A percentile compares a stretch with the other conserved stretches of the same genome.
Evolutionary conservation across 2,329 filamentous ascomycete species (phyloP).

Genomic region (Didymella arachidicola): DNA sequence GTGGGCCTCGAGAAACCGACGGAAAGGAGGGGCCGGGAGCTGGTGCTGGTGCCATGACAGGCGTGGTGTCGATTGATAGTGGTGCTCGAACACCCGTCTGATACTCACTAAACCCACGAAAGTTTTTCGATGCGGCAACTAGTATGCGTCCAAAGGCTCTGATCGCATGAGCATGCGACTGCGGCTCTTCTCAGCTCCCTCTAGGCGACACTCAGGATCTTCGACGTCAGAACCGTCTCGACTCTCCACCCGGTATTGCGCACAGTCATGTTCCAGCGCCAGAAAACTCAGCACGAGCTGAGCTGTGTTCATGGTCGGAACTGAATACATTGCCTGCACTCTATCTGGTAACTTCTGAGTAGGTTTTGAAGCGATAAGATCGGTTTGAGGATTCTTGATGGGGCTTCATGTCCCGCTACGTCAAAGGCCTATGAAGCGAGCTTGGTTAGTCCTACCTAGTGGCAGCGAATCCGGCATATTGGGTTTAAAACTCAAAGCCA

Average conservation of each 20-base stretch:
- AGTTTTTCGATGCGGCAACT: not conserved
- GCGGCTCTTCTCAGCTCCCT: not conserved
- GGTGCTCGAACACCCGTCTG: not conserved
- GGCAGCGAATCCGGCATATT: not conserved
- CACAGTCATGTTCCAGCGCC: not conserved
- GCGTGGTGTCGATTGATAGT: not conserved
- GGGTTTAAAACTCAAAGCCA: not conserved
- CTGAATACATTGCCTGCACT: not conserved
- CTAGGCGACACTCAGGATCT: slow-evolving; percentile 4
- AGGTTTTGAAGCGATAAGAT: not conserved
- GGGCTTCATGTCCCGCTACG: not conserved
- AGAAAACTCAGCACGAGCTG: not conserved
- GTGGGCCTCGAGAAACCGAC: not conserved
- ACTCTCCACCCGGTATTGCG: slow-evolving; percentile 1
- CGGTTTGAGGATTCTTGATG: not conserved
- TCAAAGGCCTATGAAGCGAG: slow-evolving; percentile 1
- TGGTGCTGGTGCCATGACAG: not conserved
- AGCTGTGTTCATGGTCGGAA: not conserved
- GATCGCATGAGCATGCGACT: not conserved
- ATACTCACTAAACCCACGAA: not conserved
- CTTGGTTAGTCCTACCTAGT: not conserved
- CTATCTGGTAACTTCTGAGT: not conserved
- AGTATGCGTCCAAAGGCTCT: not conserved
- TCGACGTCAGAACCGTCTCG: not conserved
- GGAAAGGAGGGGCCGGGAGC: not conserved